Conservation (phyloP, 2,329 filamentous ascomycete genomes). For the Aspergillus sp. region DNA sequence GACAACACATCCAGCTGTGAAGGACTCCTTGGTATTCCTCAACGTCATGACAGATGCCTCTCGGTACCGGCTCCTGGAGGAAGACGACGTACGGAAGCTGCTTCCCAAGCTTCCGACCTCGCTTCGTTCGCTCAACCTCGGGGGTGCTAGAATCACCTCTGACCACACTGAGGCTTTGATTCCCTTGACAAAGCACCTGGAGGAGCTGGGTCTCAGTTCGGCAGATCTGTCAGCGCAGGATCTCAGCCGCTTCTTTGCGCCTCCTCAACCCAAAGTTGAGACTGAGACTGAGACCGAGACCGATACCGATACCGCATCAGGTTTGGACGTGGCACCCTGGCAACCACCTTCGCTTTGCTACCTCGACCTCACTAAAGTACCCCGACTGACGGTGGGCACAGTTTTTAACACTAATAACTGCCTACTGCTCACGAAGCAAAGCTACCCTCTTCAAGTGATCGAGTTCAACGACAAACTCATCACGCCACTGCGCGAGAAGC, state of each 20-base stretch:
- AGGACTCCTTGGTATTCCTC: constrained; percentile 64
- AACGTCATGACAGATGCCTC: constrained; percentile 72
- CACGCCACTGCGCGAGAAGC: constrained; percentile 62
- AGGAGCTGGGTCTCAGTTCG: constrained; percentile 73
- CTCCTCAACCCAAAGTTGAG: constrained; percentile 4
- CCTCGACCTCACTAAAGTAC: constrained; percentile 73
- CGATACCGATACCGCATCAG: constrained; percentile 15
- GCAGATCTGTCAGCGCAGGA: constrained; percentile 64
- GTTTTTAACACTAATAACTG: constrained; percentile 58
- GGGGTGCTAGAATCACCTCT: constrained; percentile 68
- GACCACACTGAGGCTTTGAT: constrained; percentile 65
- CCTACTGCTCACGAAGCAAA: constrained; percentile 58
- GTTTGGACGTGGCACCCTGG: constrained; percentile 42
- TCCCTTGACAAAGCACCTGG: constrained; percentile 68
- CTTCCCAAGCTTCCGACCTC: constrained; percentile 66
- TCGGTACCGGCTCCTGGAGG: constrained; percentile 69
- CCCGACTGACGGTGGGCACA: constrained; percentile 54
- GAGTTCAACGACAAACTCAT: constrained; percentile 71
- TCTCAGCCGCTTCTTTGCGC: constrained; percentile 62
- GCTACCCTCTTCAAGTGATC: constrained; percentile 71
- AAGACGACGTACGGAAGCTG: constrained; percentile 63
- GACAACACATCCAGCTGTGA: constrained; percentile 67
- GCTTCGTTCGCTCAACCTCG: constrained; percentile 72
- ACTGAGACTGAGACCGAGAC: neutral
- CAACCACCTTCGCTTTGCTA: constrained; percentile 66